phyloP scores from a whole-genome alignment of 106 monocot species.

The Dendrobium nobile region DNA sequence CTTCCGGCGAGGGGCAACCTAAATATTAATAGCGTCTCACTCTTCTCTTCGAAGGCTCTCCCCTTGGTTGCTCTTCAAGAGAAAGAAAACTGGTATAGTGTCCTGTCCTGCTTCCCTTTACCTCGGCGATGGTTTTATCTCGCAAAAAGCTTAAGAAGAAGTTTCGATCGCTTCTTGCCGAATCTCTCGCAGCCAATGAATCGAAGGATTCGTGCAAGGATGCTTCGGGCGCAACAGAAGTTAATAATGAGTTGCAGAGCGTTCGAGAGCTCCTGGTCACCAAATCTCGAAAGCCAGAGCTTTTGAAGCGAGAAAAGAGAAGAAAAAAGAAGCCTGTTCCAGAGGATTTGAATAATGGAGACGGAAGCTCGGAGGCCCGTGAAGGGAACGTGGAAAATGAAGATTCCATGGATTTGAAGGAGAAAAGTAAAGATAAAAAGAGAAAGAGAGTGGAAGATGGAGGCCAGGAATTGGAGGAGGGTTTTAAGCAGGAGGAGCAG shows the following conservation, averaged over 20 bases:
- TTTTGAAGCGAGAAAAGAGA: constrained; percentile 23
- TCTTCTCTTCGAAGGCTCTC: background rate
- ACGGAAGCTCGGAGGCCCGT: background rate
- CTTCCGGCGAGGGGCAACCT: background rate
- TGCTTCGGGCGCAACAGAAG: constrained; percentile 4
- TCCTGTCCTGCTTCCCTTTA: background rate
- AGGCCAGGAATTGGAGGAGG: constrained; percentile 13
- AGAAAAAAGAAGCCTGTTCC: constrained; percentile 13
- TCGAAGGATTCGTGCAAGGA: constrained; percentile 1
- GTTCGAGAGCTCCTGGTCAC: constrained; percentile 39
- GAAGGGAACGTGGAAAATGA: constrained; percentile 8
- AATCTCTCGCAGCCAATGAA: constrained; percentile 24
- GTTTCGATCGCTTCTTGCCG: constrained; percentile 38
- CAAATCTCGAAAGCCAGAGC: constrained; percentile 24
- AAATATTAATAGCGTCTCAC: background rate
- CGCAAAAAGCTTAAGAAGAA: constrained; percentile 86
- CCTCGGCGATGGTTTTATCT: constrained; percentile 59
- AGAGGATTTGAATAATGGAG: constrained; percentile 6
- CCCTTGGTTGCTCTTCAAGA: background rate
- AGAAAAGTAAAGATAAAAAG: constrained; percentile 15
- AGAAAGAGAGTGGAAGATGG: constrained; percentile 12
- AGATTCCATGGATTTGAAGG: constrained; percentile 1
- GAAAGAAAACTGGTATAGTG: background rate
- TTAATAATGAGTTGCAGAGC: constrained; percentile 21
- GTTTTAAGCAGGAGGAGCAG: constrained; percentile 4